Evolutionary conservation across 1,139 yeast species (phyloP), one percentile per base, ranked within the genome.

Genomic region (Blastobotrys elegans): DNA sequence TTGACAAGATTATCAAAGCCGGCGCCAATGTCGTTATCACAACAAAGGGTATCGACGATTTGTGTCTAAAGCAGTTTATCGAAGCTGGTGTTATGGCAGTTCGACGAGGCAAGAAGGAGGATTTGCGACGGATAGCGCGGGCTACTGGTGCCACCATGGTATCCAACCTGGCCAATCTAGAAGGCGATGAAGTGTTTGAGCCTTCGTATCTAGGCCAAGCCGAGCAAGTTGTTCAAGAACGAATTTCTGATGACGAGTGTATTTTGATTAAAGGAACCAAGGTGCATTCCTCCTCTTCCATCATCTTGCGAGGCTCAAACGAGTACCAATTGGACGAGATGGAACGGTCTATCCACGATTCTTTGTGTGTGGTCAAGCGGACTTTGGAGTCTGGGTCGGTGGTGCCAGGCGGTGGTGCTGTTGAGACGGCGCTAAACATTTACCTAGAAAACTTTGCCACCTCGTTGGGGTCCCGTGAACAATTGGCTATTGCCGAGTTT

Each of bases 361-460:
- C 98, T 1, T 75, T 94, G 58, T 83, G 90, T 41, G 98, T 92
- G 34, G 96, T 94, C 41, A 94, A 94, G 73, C 82, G 98, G 66
- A 89, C 98, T 16, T 77, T 94, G 58, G 99, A 94, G 70, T 82
- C 94, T 62, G 97, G 97, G 14, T 71, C 78, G 56, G 94, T 94
- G 50, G 98, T 94, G 8, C 97, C 98, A 41, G 99, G 99, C 50
- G 99, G 98, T 55, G 99, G 99, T 54, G 96, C 97, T 20, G 98
- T 92, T 42, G 99, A 94, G 71, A 77, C 96, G 41, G 97, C 98
- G 10, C 77, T 94, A 60, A 90, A 89, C 71, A 89, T 94, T 50
- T 94, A 88, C 67, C 76, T 94, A 65, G 98, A 94, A 69, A 92
- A 88, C 67, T 92, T 94, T 68, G 98, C 98, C 40, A 92, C 98